Percentiles rank a stretch among this genome's conserved stretches.
Conservation (phyloP, 257 asterid species). For the Linaria vulgaris region DNA sequence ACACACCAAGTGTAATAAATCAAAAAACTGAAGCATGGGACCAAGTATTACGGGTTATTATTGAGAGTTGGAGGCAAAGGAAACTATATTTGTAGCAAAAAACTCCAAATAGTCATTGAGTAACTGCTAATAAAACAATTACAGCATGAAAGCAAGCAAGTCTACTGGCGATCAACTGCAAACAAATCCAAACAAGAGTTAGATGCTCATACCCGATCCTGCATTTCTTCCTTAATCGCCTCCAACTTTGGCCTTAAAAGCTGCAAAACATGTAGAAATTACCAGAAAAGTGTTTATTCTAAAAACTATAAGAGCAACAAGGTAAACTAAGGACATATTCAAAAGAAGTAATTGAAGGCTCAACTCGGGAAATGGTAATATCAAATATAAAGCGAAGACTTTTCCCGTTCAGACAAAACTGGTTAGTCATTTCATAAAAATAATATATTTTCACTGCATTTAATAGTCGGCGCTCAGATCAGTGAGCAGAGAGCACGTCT, state of each 20-base stretch:
- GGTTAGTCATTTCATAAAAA: no score
- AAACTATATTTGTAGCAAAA: conserved; percentile 13
- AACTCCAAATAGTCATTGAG: conserved; percentile 14
- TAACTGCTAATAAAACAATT: conserved; percentile 1
- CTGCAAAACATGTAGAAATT: conserved; percentile 49
- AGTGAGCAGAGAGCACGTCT: no score
- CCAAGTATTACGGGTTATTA: conserved; percentile 2
- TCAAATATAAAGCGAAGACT: no score
- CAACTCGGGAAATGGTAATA: no score
- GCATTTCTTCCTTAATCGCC: conserved; percentile 75
- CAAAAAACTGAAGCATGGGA: conserved; percentile 20
- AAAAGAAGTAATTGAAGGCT: no score
- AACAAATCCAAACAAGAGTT: conserved; percentile 21
- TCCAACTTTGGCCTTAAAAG: conserved; percentile 71
- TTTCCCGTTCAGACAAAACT: no score
- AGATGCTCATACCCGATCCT: conserved; percentile 51
- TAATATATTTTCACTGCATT: no score
- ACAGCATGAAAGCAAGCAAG: background rate
- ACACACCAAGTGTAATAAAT: conserved; percentile 8
- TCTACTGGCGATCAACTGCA: conserved; percentile 11
- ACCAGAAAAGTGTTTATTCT: conserved; percentile 21
- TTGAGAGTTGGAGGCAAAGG: conserved; percentile 22
- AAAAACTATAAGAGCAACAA: conserved; percentile 16
- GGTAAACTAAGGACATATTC: no score
- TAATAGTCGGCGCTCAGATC: no score